These are phyloP conservation scores for Camellia japonica DNA, from an alignment of 148 eudicot genomes.

Conservation along the genomic window DNA sequence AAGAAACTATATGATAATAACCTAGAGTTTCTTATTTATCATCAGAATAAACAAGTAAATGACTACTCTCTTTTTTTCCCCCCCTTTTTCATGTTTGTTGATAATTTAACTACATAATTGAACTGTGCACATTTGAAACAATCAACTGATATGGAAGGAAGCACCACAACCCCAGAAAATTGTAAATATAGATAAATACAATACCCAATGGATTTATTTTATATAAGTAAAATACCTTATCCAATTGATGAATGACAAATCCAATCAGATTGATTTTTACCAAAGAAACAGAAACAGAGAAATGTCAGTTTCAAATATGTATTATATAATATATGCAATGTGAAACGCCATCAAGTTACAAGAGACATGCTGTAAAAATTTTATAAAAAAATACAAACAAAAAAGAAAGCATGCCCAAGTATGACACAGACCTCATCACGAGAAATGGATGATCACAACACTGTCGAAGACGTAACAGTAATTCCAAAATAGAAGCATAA, in stretches of 20 bases:
- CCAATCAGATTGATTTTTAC: background rate
- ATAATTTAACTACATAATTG: background rate
- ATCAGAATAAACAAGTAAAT: background rate
- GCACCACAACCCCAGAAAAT: background rate
- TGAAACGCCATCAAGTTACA: background rate
- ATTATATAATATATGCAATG: background rate
- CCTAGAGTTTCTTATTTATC: background rate
- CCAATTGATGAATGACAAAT: background rate
- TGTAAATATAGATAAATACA: background rate
- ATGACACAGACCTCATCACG: conserved; percentile 78
- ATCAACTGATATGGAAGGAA: background rate
- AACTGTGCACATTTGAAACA: background rate
- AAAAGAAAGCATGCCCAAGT: background rate
- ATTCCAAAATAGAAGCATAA: conserved; percentile 94
- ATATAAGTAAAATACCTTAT: no score
- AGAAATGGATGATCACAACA: conserved; percentile 99
- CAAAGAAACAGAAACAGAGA: background rate
- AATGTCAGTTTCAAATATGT: background rate
- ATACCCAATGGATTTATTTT: no score
- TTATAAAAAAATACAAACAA: background rate
- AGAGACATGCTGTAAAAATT: background rate
- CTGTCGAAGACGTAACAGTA: conserved; percentile 90
- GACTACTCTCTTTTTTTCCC: background rate
- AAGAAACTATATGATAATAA: conserved; percentile 3
- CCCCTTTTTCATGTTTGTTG: background rate